A percentile compares a stretch with the other conserved stretches of the same genome.
phyloP scores from a whole-genome alignment of 371 early-diverging fungal genomes.

The Lichtheimia ornata region DNA sequence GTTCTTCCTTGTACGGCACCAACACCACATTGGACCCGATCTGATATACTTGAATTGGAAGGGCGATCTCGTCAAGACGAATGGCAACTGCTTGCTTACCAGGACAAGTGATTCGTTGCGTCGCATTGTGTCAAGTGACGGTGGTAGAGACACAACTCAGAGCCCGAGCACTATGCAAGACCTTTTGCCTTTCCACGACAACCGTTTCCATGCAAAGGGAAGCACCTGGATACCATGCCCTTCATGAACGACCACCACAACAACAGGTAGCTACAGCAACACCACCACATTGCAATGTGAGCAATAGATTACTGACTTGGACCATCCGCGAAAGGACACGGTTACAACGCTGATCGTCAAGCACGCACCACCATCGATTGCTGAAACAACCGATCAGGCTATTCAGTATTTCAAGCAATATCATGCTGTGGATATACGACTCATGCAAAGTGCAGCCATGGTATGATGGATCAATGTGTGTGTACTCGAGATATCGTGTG shows the following conservation, averaged over 20 bases:
- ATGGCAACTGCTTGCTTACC: conserved; percentile 18
- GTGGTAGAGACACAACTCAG: too few relatives aligned
- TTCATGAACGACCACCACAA: too few relatives aligned
- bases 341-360: conserved; percentile 40
- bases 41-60: conserved; percentile 29
- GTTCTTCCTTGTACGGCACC: conserved; percentile 84
- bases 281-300: too few relatives aligned
- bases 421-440: conserved; percentile 29
- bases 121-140: conserved; percentile 19
- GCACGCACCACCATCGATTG: conserved; percentile 33
- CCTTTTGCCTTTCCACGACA: too few relatives aligned
- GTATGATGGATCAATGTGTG: conserved; percentile 18
- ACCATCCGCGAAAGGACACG: conserved; percentile 16
- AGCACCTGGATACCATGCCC: too few relatives aligned
- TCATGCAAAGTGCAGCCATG: conserved; percentile 39
- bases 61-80: too few relatives aligned
- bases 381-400: conserved; percentile 18
- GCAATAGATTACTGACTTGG: too few relatives aligned
- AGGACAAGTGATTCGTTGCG: conserved; percentile 37
- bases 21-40: conserved; percentile 67
- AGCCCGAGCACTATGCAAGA: too few relatives aligned
- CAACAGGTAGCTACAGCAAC: too few relatives aligned
- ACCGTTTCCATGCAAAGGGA: too few relatives aligned
- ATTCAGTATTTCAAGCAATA: conserved; percentile 34
- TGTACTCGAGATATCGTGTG: not conserved